A percentile compares a stretch with the other conserved stretches of the same genome.
phyloP scores from a whole-genome alignment of 768 basidiomycete genomes.

The Lactarius psammicola region DNA sequence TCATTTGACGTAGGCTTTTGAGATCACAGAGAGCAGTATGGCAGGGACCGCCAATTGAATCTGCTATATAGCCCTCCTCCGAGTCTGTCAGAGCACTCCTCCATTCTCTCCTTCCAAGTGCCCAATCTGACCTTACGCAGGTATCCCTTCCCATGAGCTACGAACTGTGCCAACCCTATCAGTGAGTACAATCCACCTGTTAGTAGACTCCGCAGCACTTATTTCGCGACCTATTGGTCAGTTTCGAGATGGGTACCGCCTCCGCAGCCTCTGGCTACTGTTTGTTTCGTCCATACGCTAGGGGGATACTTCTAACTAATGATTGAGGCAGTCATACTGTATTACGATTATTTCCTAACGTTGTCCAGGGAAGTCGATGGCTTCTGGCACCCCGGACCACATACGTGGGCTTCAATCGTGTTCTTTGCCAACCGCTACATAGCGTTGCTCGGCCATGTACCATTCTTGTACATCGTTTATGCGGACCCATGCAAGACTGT shows the following conservation, averaged over 20 bases:
- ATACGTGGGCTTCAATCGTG: conserved; percentile 24
- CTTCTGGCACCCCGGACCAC: conserved; percentile 39
- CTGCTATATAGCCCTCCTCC: not conserved
- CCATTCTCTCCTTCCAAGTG: not conserved
- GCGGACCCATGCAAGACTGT: not conserved
- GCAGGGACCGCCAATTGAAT: not conserved
- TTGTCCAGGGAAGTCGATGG: conserved; percentile 42
- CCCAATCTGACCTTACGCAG: not conserved
- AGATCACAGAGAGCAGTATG: not conserved
- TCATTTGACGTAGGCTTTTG: not conserved
- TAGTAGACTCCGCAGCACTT: too few relatives aligned
- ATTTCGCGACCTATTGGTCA: not conserved
- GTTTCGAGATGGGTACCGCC: not conserved
- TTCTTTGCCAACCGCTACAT: conserved; percentile 32
- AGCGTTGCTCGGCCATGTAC: conserved; percentile 29
- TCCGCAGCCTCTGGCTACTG: not conserved
- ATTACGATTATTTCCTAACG: conserved; percentile 50
- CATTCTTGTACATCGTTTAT: conserved; percentile 22
- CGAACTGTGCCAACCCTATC: not conserved
- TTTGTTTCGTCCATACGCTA: not conserved
- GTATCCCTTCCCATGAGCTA: not conserved
- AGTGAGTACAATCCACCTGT: not conserved
- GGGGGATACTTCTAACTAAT: conserved; percentile 8
- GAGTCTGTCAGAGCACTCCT: not conserved
- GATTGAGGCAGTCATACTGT: conserved; percentile 32